phyloP scores from a whole-genome alignment of 2,329 filamentous ascomycete species.

The Pseudocercospora crystallina region DNA sequence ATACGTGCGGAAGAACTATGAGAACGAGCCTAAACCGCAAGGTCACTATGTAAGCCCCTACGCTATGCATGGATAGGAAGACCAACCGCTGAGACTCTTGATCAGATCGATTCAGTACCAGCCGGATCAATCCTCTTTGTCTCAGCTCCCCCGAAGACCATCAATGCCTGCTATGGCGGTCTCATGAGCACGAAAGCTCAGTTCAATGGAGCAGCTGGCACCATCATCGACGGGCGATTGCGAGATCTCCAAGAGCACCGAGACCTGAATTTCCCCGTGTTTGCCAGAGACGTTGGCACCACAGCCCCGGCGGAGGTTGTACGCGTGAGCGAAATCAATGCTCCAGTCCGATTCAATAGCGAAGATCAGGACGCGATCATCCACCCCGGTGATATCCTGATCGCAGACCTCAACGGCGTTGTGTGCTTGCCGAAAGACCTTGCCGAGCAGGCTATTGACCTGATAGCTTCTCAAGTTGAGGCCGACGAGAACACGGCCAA shows the following conservation, averaged over 20 bases:
- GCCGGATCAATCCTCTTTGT: constrained; percentile 52
- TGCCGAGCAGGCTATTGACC: constrained; percentile 28
- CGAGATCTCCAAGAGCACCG: constrained; percentile 57
- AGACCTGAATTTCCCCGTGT: constrained; percentile 46
- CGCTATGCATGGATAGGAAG: too few relatives aligned
- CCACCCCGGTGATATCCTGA: constrained; percentile 39
- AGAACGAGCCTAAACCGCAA: constrained; percentile 44
- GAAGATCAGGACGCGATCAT: constrained; percentile 34
- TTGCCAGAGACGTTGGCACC: constrained; percentile 37
- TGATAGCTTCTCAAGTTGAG: constrained; percentile 33
- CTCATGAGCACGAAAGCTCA: constrained; percentile 54
- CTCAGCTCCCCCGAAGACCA: constrained; percentile 46
- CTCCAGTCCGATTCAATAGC: constrained; percentile 33
- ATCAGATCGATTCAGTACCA: constrained; percentile 53
- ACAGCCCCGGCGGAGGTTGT: constrained; percentile 34
- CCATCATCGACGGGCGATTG: constrained; percentile 54
- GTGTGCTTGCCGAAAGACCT: constrained; percentile 35
- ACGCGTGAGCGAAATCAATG: constrained; percentile 35
- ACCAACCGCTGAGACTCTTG: background rate
- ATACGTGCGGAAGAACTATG: constrained; percentile 50
- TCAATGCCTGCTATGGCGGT: constrained; percentile 57
- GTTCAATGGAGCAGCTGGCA: constrained; percentile 47
- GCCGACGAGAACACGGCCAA: constrained; percentile 32
- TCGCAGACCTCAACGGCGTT: constrained; percentile 41
- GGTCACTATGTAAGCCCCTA: constrained; percentile 47